Evolutionary conservation across 495 filamentous ascomycete species (phyloP).

Genomic region (Hypoxylon intermedium): DNA sequence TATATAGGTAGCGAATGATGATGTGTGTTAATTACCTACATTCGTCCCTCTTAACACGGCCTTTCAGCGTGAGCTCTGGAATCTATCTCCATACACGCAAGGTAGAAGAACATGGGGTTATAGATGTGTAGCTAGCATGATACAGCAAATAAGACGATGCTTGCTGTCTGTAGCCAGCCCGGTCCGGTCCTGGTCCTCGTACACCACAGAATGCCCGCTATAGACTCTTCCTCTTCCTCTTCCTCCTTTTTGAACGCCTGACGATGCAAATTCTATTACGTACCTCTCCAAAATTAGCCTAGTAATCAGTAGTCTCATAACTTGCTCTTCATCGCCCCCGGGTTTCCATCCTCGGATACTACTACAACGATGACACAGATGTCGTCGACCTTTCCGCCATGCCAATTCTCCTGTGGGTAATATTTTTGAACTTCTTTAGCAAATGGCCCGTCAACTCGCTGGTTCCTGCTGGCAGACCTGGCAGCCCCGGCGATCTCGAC

Average conservation of each 20-base stretch:
- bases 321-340: slow-evolving; percentile 46
- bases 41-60: not conserved
- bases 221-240: slow-evolving; percentile 8
- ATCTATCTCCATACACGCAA: slow-evolving; percentile 3
- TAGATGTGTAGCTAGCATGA: slow-evolving; percentile 18
- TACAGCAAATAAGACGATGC: slow-evolving; percentile 12
- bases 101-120: slow-evolving; percentile 1
- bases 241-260: slow-evolving; percentile 25
- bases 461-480: slow-evolving; percentile 80
- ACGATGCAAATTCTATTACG: slow-evolving; percentile 24
- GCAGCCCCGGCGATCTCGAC: slow-evolving; percentile 78
- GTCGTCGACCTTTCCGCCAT: slow-evolving; percentile 90
- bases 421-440: slow-evolving; percentile 89
- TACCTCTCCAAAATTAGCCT: slow-evolving; percentile 1
- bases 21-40: no score
- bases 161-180: not conserved
- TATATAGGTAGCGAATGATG: no score
- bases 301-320: slow-evolving; percentile 34
- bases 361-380: slow-evolving; percentile 82
- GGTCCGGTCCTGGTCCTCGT: not conserved
- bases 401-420: slow-evolving; percentile 82
- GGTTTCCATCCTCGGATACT: slow-evolving; percentile 61
- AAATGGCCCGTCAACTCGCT: slow-evolving; percentile 85
- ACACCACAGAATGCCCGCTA: slow-evolving; percentile 13
- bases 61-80: slow-evolving; percentile 8